Percentiles rank a stretch among this genome's conserved stretches.
Evolutionary conservation across 2,329 filamentous ascomycete species (phyloP).

Genomic region (Pseudogymnoascus sp.): DNA sequence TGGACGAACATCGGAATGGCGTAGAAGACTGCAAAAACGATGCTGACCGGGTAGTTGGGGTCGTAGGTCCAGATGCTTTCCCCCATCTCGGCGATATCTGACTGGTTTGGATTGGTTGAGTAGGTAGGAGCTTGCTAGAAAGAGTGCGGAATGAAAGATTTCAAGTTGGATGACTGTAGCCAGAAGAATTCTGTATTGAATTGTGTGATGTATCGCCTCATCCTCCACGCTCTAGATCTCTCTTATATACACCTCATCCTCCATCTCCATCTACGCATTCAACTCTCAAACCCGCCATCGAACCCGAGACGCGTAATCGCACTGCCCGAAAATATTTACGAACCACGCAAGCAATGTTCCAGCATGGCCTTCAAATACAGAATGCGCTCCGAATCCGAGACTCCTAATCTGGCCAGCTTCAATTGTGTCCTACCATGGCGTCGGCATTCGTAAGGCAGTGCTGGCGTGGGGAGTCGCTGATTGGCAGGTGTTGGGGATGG

Average conservation of each 20-base stretch:
- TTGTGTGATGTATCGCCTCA: neutral
- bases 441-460: neutral
- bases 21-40: slow-evolving; percentile 35
- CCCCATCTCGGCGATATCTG: neutral
- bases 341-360: neutral
- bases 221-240: neutral
- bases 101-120: neutral
- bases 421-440: neutral
- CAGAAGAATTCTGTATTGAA: neutral
- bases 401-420: neutral
- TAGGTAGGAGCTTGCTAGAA: no score
- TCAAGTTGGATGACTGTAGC: neutral
- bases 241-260: slow-evolving; percentile 2
- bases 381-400: slow-evolving; percentile 1
- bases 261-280: neutral
- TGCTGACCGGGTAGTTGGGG: slow-evolving; percentile 35
- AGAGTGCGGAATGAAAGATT: neutral
- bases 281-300: neutral
- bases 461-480: neutral
- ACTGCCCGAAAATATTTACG: neutral
- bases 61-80: slow-evolving; percentile 35
- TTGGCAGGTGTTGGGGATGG: neutral
- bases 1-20: slow-evolving; percentile 31
- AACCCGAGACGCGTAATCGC: slow-evolving; percentile 4
- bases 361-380: neutral